Evolutionary conservation across 2,329 filamentous ascomycete species (phyloP).

Genomic region (Xylariaceae sp.): DNA sequence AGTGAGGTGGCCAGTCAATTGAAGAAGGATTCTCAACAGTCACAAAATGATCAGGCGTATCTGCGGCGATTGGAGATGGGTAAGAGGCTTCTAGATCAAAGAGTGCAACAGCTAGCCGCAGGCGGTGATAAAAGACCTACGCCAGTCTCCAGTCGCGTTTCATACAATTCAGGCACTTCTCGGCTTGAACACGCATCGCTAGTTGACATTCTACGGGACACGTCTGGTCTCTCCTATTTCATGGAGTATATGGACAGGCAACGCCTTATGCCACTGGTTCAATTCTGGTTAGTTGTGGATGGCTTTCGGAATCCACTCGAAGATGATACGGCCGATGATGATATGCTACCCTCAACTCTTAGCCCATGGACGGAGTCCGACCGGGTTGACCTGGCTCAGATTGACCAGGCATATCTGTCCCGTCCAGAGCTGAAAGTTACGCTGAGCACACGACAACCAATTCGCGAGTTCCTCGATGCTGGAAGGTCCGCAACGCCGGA

Average conservation of each 20-base stretch:
- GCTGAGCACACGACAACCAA: slow-evolving; percentile 61
- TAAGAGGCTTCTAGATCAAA: slow-evolving; percentile 84
- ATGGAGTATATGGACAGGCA: slow-evolving; percentile 99
- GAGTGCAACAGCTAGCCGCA: slow-evolving; percentile 73
- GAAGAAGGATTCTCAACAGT: slow-evolving; percentile 73
- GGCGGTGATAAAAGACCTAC: slow-evolving; percentile 50
- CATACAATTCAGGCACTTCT: slow-evolving; percentile 44
- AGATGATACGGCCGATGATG: slow-evolving; percentile 69
- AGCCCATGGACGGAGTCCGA: slow-evolving; percentile 78
- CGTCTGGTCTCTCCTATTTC: slow-evolving; percentile 91
- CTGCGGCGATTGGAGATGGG: slow-evolving; percentile 86
- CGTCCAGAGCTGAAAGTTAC: slow-evolving; percentile 77
- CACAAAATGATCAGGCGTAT: slow-evolving; percentile 80
- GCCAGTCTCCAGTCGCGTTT: slow-evolving; percentile 32
- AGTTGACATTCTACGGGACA: slow-evolving; percentile 81
- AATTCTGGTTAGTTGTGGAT: slow-evolving; percentile 98
- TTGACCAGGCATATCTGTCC: slow-evolving; percentile 83
- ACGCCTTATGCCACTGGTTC: slow-evolving; percentile 79
- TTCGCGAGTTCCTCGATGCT: slow-evolving; percentile 73
- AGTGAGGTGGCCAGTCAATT: slow-evolving; percentile 90
- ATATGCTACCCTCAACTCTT: slow-evolving; percentile 56
- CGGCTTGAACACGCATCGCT: slow-evolving; percentile 71
- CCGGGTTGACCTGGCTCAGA: slow-evolving; percentile 81
- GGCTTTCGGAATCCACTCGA: slow-evolving; percentile 92
- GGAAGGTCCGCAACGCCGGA: slow-evolving; percentile 70